These are phyloP conservation scores for Xylariaceae sp. DNA, from an alignment of 2,329 filamentous ascomycete genomes.

Conservation along the genomic window DNA sequence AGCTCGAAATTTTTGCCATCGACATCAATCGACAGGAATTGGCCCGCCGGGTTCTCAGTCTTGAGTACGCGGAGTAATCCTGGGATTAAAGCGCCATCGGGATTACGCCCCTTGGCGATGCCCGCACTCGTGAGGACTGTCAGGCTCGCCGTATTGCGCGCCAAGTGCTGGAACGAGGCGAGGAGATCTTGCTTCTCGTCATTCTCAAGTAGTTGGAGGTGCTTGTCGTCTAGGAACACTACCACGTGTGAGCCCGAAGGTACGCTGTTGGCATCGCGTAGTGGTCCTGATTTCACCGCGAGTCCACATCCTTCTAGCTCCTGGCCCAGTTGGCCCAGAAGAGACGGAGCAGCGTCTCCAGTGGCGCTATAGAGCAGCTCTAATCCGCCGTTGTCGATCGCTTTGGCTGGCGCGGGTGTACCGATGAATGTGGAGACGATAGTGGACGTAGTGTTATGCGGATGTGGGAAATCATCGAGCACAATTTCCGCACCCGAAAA, in stretches of 20 bases:
- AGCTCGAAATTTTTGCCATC: slow-evolving; percentile 22
- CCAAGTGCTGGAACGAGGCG: slow-evolving; percentile 26
- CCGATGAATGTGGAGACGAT: too few species aligned
- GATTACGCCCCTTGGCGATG: slow-evolving; percentile 30
- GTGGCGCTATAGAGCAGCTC: too few species aligned
- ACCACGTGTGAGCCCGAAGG: slow-evolving; percentile 12
- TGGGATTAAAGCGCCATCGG: slow-evolving; percentile 30
- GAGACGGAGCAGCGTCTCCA: too few species aligned
- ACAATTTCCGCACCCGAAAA: too few species aligned
- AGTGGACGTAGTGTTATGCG: too few species aligned
- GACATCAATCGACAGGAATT: slow-evolving; percentile 34
- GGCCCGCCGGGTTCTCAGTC: slow-evolving; percentile 34
- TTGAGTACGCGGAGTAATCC: slow-evolving; percentile 35
- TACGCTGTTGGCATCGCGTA: too few species aligned
- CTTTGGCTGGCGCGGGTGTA: too few species aligned
- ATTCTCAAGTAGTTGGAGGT: neutral
- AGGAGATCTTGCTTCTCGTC: slow-evolving; percentile 13
- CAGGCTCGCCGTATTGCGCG: slow-evolving; percentile 19
- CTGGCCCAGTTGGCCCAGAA: too few species aligned
- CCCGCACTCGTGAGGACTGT: slow-evolving; percentile 30
- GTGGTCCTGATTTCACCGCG: too few species aligned
- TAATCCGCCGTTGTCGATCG: too few species aligned
- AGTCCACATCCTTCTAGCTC: too few species aligned
- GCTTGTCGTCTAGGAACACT: slow-evolving; percentile 9
- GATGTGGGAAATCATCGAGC: too few species aligned